Conservation (phyloP, 345 rosid genomes). For the Euclidium syriacum region DNA sequence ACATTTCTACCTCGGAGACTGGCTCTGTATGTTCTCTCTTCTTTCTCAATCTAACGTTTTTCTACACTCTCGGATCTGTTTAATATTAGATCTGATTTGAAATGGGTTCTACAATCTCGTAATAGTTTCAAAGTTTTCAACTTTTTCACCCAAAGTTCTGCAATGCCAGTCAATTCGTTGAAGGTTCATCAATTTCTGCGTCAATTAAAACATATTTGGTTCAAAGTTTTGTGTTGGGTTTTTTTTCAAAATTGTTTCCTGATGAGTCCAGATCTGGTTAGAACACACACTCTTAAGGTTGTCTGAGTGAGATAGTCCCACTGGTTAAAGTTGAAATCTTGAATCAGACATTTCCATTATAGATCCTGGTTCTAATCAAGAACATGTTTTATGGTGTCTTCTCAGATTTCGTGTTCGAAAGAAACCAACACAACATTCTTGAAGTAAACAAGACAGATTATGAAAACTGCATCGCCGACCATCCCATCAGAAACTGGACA, state of each 20-base stretch:
- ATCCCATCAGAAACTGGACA: constrained; percentile 75
- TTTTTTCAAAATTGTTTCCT: too few relatives aligned
- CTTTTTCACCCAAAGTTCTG: neutral
- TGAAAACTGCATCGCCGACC: constrained; percentile 63
- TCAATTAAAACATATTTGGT: neutral
- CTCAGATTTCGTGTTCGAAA: constrained; percentile 81
- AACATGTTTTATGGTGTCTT: neutral
- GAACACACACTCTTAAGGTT: neutral
- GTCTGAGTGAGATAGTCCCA: neutral
- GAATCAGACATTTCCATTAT: neutral
- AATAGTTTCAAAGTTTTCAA: neutral
- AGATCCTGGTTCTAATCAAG: neutral
- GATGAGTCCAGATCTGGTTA: neutral
- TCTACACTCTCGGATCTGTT: neutral
- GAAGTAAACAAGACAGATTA: constrained; percentile 90
- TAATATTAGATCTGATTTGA: constrained; percentile 6
- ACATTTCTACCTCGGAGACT: constrained; percentile 83
- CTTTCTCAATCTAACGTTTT: neutral
- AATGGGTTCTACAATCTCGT: neutral
- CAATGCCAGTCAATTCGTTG: neutral
- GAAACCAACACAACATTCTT: constrained; percentile 77
- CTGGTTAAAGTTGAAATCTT: constrained; percentile 19
- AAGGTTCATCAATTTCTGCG: neutral
- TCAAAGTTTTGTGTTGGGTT: neutral
- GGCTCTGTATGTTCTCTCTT: constrained; percentile 69